phyloP scores from a whole-genome alignment of 768 basidiomycete species.

The Lentinula raphanica region DNA sequence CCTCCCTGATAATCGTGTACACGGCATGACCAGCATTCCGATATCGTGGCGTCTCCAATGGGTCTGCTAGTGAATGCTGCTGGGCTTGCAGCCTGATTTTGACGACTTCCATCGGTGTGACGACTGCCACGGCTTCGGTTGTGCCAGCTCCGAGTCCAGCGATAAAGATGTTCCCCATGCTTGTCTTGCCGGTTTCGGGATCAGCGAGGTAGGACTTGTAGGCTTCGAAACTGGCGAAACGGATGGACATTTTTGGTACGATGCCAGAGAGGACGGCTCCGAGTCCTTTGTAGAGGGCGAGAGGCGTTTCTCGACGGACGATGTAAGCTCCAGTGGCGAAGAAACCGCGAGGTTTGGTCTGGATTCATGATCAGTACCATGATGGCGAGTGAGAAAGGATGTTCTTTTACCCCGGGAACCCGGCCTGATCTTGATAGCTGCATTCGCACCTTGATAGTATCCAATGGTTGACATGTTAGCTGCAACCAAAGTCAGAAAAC shows the following conservation, averaged over 20 bases:
- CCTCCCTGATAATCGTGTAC: slow-evolving; percentile 90
- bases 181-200: slow-evolving; percentile 72
- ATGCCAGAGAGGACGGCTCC: slow-evolving; percentile 96
- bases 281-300: slow-evolving; percentile 96
- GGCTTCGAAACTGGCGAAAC: slow-evolving; percentile 95
- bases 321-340: slow-evolving; percentile 88
- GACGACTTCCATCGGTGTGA: slow-evolving; percentile 99
- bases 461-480: slow-evolving; percentile 87
- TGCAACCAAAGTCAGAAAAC: slow-evolving; percentile 20
- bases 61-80: slow-evolving; percentile 94
- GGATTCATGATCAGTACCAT: not conserved
- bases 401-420: slow-evolving; percentile 70
- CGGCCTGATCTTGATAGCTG: slow-evolving; percentile 84
- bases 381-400: not conserved
- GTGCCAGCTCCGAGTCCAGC: slow-evolving; percentile 93
- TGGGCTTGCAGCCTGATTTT: slow-evolving; percentile 98
- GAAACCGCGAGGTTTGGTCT: slow-evolving; percentile 93
- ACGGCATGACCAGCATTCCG: slow-evolving; percentile 96
- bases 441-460: slow-evolving; percentile 99
- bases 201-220: slow-evolving; percentile 85
- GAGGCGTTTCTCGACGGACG: slow-evolving; percentile 83
- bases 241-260: slow-evolving; percentile 98
- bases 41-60: slow-evolving; percentile 88
- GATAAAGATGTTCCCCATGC: slow-evolving; percentile 82
- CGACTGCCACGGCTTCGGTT: slow-evolving; percentile 92